phyloP scores from a whole-genome alignment of 75 land plant genomes.

The Cunninghamia lanceolata region DNA sequence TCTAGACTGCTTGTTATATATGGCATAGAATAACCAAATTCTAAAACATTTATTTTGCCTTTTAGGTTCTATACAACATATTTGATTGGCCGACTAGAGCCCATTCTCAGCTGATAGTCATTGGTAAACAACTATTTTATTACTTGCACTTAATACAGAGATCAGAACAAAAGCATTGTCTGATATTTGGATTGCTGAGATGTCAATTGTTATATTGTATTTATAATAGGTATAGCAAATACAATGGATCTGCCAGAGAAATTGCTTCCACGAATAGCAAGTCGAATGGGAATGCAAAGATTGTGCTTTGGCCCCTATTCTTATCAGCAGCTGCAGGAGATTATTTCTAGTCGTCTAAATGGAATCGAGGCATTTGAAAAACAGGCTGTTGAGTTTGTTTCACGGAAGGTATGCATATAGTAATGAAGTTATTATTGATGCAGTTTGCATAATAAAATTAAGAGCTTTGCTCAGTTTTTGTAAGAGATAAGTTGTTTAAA shows the following conservation, averaged over 20 bases:
- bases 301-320: constrained; percentile 93
- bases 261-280: constrained; percentile 93
- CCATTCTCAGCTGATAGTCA: constrained; percentile 77
- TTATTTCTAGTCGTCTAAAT: constrained; percentile 69
- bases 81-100: constrained; percentile 98
- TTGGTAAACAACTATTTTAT: constrained; percentile 46
- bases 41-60: background rate
- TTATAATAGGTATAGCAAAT: constrained; percentile 84
- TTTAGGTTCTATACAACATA: constrained; percentile 91
- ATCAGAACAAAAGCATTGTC: background rate
- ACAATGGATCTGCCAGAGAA: constrained; percentile 99
- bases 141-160: background rate
- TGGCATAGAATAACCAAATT: background rate
- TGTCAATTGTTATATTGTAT: background rate
- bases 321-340: constrained; percentile 85
- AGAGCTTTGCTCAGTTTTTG: background rate
- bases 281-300: constrained; percentile 93
- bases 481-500: background rate
- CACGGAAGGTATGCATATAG: constrained; percentile 69
- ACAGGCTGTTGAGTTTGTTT: constrained; percentile 95
- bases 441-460: background rate
- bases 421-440: background rate
- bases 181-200: constrained; percentile 1
- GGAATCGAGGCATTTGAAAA: constrained; percentile 94
- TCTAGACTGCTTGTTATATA: background rate